A percentile compares a stretch with the other conserved stretches of the same genome.
Evolutionary conservation across 805 yeast species (phyloP).

Genomic region (Tetrapisispora nanseiensis): DNA sequence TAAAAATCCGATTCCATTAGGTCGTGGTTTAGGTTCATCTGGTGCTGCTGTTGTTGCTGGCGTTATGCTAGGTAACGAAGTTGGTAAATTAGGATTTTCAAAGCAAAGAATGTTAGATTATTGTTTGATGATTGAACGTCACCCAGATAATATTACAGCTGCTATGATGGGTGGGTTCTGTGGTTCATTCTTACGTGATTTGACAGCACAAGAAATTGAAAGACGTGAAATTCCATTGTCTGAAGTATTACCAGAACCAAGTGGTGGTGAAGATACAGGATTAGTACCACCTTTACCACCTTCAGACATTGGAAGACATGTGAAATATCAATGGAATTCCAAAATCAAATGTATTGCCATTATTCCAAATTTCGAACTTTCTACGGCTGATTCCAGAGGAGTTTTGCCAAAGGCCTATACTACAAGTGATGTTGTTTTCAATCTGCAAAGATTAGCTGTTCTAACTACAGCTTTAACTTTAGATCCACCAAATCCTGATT

Average conservation of each 20-base stretch:
- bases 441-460: conserved; percentile 86
- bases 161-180: conserved; percentile 99
- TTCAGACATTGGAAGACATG: conserved; percentile 72
- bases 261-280: conserved; percentile 61
- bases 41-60: conserved; percentile 99
- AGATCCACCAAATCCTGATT: conserved; percentile 67
- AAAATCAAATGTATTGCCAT: conserved; percentile 81
- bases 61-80: conserved; percentile 76
- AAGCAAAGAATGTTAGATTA: conserved; percentile 85
- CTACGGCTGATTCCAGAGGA: conserved; percentile 84
- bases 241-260: conserved; percentile 71
- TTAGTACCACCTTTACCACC: conserved; percentile 78
- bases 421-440: conserved; percentile 77
- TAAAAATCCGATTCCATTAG: conserved; percentile 86
- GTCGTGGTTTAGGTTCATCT: conserved; percentile 94
- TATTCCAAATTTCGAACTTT: conserved; percentile 88
- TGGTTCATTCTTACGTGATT: conserved; percentile 83
- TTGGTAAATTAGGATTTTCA: conserved; percentile 62
- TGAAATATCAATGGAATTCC: conserved; percentile 73
- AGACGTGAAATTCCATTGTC: conserved; percentile 78
- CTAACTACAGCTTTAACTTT: conserved; percentile 87
- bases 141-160: conserved; percentile 96
- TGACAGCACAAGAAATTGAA: conserved; percentile 59
- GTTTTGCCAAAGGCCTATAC: conserved; percentile 78
- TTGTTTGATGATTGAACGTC: conserved; percentile 94